Evolutionary conservation across 1,139 yeast species (phyloP), one percentile per base, ranked within the genome.

Genomic region (Yamadazyma triangularis): DNA sequence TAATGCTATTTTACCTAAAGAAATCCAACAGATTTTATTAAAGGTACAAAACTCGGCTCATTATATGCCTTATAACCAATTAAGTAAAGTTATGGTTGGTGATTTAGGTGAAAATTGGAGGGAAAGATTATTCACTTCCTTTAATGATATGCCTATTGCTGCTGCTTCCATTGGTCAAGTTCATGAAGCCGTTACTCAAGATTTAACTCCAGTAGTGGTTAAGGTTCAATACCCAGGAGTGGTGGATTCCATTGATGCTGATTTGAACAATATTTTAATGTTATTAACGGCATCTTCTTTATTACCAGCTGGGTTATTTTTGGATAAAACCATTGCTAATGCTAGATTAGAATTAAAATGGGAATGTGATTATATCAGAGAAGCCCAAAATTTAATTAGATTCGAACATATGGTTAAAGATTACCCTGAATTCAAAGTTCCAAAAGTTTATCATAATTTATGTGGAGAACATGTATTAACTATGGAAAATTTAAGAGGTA

Each of bases 191-290:
- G 79, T 76, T 8, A 68, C 94, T 13, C 65, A 62, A 31, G 77
- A 73, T 21, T 72, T 75, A 40, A 60, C 74, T n/a, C 76, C 77
- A 20, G 96, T 89, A 18, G 98, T 94, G n/a, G 95, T 91, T 10
- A 91, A 91, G 52, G 88, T 91, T 4, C 99, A 91, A 55, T 91
- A 91, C 49, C 99, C 99, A 0, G 98, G 98, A n/a, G 97, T 91
- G 9, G 93, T 84, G 14, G 79, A 83, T 41, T 81, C 94, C 9
- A 93, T 91, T 47, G 97, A 91, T 53, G 84, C 95, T 2, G 99
- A 91, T 57, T 71, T 91, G 53, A 91, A 85, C 56, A 89, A 88
- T 46, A 62, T 91, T 37, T 60, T 87, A 39, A 66, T 89, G 70
- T 65, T 91, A 21, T 64, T 91, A 47, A 82, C 94, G 4, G 96